Evolutionary conservation across 371 early-diverging fungal species (phyloP).

Genomic region (Rhizopus stolonifer): DNA sequence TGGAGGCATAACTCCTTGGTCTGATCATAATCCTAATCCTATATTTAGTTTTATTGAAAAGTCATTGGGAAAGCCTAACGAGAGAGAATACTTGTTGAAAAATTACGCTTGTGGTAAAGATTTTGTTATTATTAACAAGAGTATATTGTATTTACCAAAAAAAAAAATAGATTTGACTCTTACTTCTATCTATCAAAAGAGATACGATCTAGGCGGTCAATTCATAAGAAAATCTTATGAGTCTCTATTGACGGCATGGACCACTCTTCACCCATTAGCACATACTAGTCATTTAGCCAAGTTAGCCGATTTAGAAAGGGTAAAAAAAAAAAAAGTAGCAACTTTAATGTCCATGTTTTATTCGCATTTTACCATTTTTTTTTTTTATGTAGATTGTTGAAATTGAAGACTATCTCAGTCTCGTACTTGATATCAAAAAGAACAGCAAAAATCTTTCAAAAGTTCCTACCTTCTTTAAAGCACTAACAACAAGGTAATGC

Average conservation of each 20-base stretch:
- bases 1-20: slow-evolving; percentile 44
- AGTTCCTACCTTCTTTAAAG: slow-evolving; percentile 15
- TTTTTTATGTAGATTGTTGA: slow-evolving; percentile 51
- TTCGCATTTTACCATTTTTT: background rate
- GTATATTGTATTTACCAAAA: background rate
- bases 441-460: background rate
- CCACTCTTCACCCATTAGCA: slow-evolving; percentile 57
- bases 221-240: slow-evolving; percentile 55
- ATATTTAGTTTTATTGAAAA: slow-evolving; percentile 48
- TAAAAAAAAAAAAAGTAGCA: slow-evolving; percentile 17
- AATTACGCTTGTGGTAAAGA: slow-evolving; percentile 55
- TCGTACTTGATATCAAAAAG: slow-evolving; percentile 39
- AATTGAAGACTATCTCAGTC: slow-evolving; percentile 56
- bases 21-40: slow-evolving; percentile 51
- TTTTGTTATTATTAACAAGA: background rate
- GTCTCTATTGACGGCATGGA: slow-evolving; percentile 51
- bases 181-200: slow-evolving; percentile 36
- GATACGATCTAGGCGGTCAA: slow-evolving; percentile 54
- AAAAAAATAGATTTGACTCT: slow-evolving; percentile 47
- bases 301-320: slow-evolving; percentile 53
- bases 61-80: slow-evolving; percentile 39
- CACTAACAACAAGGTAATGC: slow-evolving; percentile 19
- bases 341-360: background rate
- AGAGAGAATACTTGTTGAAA: slow-evolving; percentile 37
- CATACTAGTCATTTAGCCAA: slow-evolving; percentile 46